Conservation (phyloP, 805 yeast species). For the Ogataea nitratoaversa region DNA sequence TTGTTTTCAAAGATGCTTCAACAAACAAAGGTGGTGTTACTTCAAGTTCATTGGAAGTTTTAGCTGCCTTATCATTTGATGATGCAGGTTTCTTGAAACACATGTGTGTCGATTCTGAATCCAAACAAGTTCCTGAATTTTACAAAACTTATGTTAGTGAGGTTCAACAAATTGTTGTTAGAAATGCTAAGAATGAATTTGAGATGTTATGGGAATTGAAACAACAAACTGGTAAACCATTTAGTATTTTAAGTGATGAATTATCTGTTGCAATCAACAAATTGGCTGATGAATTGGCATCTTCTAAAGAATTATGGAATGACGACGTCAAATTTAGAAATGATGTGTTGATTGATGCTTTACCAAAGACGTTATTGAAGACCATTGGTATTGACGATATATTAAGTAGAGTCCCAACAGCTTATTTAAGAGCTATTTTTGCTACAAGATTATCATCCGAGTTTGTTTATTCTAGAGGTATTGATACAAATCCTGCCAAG, state of each 20-base stretch:
- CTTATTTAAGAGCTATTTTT: slow-evolving; percentile 83
- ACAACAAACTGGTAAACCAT: slow-evolving; percentile 56
- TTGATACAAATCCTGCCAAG: slow-evolving; percentile 74
- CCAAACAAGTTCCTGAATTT: slow-evolving; percentile 60
- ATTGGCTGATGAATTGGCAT: slow-evolving; percentile 79
- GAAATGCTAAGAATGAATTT: slow-evolving; percentile 82
- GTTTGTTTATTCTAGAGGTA: slow-evolving; percentile 79
- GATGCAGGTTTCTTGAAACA: slow-evolving; percentile 74
- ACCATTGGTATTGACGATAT: slow-evolving; percentile 65
- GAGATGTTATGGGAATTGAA: slow-evolving; percentile 80
- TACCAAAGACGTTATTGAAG: slow-evolving; percentile 68
- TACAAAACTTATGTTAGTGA: slow-evolving; percentile 80
- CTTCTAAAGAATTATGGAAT: slow-evolving; percentile 78
- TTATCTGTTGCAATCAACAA: slow-evolving; percentile 80
- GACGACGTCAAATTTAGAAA: slow-evolving; percentile 75
- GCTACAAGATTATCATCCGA: slow-evolving; percentile 82
- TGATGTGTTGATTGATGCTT: slow-evolving; percentile 67
- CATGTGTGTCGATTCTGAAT: slow-evolving; percentile 66
- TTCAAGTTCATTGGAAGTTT: slow-evolving; percentile 90
- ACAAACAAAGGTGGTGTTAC: slow-evolving; percentile 99
- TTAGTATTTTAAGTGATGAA: slow-evolving; percentile 72
- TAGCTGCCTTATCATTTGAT: slow-evolving; percentile 88
- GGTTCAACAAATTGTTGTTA: slow-evolving; percentile 71
- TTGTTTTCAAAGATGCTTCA: slow-evolving; percentile 91
- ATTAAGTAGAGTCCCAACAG: slow-evolving; percentile 74